Evolutionary conservation across 352 stramenopile genomes (phyloP), one percentile per base, ranked within the genome.

Genomic region (Bremia lactucae): DNA sequence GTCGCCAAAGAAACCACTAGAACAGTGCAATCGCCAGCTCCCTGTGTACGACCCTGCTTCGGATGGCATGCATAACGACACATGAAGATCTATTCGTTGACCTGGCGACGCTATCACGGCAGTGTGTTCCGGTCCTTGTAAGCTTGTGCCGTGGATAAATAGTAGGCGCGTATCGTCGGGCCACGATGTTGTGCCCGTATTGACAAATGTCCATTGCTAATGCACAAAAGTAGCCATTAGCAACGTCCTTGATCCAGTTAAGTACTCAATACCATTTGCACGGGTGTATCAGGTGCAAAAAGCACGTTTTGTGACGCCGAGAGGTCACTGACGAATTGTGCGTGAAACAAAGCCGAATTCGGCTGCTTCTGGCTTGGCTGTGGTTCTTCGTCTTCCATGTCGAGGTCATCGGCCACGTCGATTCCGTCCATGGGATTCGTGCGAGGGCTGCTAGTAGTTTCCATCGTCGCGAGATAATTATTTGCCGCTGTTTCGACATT

Each of bases 401-500:
- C 63, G 33, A 81, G 31, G 33, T 81, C 65, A 1, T 75, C 62
- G 1, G 36, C 39, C 31, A 15, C 42, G 51, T 57, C 51, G 45
- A 59, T 66, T 1, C 52, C 52, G 19, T 59, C 52, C 39, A 55
- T 55, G n/a, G 29, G 20, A 36, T 61, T 56, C 23, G 52, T 10
- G 4, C 16, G 19, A 13, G 31, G 18, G 5, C 23, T 42, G 28
- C 41, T 47, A 3, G 60, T 46, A 14, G 65, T 58, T 29, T 81
- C 72, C 61, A 82, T 78, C 6, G 76, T 85, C 16, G 53, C 59
- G 22, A 92, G 50, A 45, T 89, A 92, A 45, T 81, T 88, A 46
- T 92, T 92, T 6, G 62, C 77, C 8, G 80, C 80, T 31, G 72
- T 81, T 46, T 92, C 76, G 18, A 92, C 77, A 60, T 92, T 92